These are phyloP conservation scores for Leishmania major DNA, from an alignment of 208 protist genomes.

Conservation along the genomic window DNA sequence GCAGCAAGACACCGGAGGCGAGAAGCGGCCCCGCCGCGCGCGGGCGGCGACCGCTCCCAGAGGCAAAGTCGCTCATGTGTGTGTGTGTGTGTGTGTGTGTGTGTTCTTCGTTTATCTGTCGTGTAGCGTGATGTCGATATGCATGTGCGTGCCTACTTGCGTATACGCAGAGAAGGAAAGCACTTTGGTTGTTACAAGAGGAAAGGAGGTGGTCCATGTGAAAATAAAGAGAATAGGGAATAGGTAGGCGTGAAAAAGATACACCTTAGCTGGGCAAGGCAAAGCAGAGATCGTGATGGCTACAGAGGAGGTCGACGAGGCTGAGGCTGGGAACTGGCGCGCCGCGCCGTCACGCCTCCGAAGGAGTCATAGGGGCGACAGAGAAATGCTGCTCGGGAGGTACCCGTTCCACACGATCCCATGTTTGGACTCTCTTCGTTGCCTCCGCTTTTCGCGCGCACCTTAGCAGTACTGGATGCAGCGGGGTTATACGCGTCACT, in stretches of 20 bases:
- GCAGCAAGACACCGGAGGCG: not conserved
- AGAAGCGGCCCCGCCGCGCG: not conserved
- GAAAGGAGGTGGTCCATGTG: not conserved
- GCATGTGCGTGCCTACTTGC: not conserved
- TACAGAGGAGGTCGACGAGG: not conserved
- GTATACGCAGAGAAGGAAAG: not conserved
- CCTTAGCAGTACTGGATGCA: too few relatives aligned
- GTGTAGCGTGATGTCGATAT: not conserved
- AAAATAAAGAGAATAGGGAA: not conserved
- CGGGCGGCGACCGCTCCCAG: not conserved
- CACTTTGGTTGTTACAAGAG: not conserved
- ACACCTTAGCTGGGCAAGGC: not conserved
- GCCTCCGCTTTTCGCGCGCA: too few relatives aligned
- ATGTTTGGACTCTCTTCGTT: too few relatives aligned
- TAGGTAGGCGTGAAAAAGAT: not conserved
- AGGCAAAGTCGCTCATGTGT: not conserved
- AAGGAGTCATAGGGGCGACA: conserved; percentile 5
- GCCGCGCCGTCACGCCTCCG: not conserved
- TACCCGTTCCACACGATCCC: too few relatives aligned
- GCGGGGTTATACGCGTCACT: too few relatives aligned
- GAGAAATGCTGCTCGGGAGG: too few relatives aligned
- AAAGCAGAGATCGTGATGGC: not conserved
- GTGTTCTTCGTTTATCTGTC: not conserved
- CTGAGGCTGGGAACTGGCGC: not conserved
- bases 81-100: too few relatives aligned